These are phyloP conservation scores for Xerocomellus chrysenteron DNA, from an alignment of 768 basidiomycete species.

Conservation along the genomic window DNA sequence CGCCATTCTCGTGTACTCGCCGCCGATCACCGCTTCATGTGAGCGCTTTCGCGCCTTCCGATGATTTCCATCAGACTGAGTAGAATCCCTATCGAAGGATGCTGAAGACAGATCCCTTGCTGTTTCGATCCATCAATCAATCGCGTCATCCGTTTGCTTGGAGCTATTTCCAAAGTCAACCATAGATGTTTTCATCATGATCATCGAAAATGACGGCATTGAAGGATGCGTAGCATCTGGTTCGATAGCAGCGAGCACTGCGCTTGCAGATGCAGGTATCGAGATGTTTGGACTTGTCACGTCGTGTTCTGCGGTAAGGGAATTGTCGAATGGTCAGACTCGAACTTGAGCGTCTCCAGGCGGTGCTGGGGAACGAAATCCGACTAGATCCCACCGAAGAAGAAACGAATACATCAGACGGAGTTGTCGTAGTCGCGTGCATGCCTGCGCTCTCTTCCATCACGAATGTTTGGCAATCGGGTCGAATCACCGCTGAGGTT, in stretches of 20 bases:
- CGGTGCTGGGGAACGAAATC: slow-evolving; percentile 53
- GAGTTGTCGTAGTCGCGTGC: slow-evolving; percentile 75
- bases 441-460: slow-evolving; percentile 86
- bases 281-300: slow-evolving; percentile 87
- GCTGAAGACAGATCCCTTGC: slow-evolving; percentile 89
- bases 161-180: slow-evolving; percentile 93
- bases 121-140: slow-evolving; percentile 79
- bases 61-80: neutral
- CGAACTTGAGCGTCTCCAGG: slow-evolving; percentile 38
- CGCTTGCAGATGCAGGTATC: slow-evolving; percentile 90
- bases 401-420: slow-evolving; percentile 57
- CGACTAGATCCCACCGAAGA: slow-evolving; percentile 81
- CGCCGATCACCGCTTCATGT: slow-evolving; percentile 87
- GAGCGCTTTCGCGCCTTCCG: slow-evolving; percentile 30
- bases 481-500: slow-evolving; percentile 55
- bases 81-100: slow-evolving; percentile 55
- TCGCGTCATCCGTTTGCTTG: slow-evolving; percentile 79
- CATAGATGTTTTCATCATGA: slow-evolving; percentile 85
- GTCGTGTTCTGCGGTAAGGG: slow-evolving; percentile 73
- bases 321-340: neutral
- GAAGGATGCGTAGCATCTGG: slow-evolving; percentile 87
- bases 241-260: slow-evolving; percentile 83
- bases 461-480: slow-evolving; percentile 86
- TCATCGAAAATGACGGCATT: slow-evolving; percentile 92
- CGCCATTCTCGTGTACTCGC: slow-evolving; percentile 83